Base-by-base conservation (phyloP, 2,329 filamentous ascomycete species). In the Nemania sp. region DNA sequence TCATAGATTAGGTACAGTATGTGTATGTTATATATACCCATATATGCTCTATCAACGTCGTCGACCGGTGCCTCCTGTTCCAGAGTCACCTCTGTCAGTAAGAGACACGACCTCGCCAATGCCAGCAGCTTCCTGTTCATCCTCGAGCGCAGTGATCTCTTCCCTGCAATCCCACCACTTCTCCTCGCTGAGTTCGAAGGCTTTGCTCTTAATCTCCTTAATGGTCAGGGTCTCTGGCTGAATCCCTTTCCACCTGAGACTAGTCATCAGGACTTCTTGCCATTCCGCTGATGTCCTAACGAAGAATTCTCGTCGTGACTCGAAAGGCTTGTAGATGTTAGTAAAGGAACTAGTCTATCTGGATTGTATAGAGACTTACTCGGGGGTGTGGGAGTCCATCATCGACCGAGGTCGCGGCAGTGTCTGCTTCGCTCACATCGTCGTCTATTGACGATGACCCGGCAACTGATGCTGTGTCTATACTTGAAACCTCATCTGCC, bases 161-260 rank as follows among this genome's bases (percentile, higher is more conserved):
- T 99, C 95, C 69, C 95, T 85, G 73, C 90, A 92, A 80, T 97
- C 95, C 95, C 95, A 99, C 95, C 95, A 99, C 75, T 96, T 97
- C 78, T 93, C 90, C 76, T 99, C 95, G 42, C 93, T 93, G 65
- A 92, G 83, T 72, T 92, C 89, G 74, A 97, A 99, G 1, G 92
- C 95, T 73, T 87, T 88, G 70, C 93, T 90, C 75, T 96, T 92
- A 70, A 98, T 87, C 79, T 98, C 95, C 80, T 99, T 99, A 71
- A 96, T 80, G 0, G 86, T 82, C 65, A 91, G 83, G 42, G 86
- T 83, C 74, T 90, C 89, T 2, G 85, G 83, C 65, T 87, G 84
- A 46, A 86, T 79, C 35, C 85, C 85, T 74, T 87, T 88, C 79
- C 86, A 87, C 63, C 87, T 85, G 60, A 95, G 78, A 66, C 84